Evolutionary conservation across 441 rosid genomes (phyloP).

Genomic region (Manihot esculenta): DNA sequence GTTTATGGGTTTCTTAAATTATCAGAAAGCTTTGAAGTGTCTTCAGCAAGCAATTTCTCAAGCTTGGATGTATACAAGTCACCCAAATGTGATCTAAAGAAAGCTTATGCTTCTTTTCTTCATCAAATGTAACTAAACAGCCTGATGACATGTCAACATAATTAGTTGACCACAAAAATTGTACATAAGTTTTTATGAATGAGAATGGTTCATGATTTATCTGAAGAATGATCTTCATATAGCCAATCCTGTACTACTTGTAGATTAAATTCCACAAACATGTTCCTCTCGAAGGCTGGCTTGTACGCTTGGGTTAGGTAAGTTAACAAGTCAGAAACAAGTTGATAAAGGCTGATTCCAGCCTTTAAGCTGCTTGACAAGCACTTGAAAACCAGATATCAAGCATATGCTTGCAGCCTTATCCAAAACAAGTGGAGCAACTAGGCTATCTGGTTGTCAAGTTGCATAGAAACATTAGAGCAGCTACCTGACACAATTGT

Average conservation of each 20-base stretch:
- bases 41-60: constrained; percentile 49
- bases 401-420: not conserved
- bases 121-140: constrained; percentile 16
- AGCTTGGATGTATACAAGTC: constrained; percentile 5
- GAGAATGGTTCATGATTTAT: constrained; percentile 10
- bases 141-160: constrained; percentile 11
- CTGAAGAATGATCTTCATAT: not conserved
- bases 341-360: not conserved
- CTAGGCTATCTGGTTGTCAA: not conserved
- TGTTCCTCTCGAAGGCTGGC: not conserved
- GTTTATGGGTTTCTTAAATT: constrained; percentile 76
- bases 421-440: not conserved
- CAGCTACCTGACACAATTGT: too few species aligned
- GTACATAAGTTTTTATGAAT: constrained; percentile 14
- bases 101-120: constrained; percentile 4
- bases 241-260: not conserved
- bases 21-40: constrained; percentile 48
- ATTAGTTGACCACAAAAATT: constrained; percentile 22
- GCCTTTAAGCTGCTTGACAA: not conserved
- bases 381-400: not conserved
- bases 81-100: constrained; percentile 29
- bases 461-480: too few species aligned
- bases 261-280: not conserved
- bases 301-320: not conserved
- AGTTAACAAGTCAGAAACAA: not conserved